Conservation (phyloP, 2,329 filamentous ascomycete species). For the Fusarium albosuccineum region DNA sequence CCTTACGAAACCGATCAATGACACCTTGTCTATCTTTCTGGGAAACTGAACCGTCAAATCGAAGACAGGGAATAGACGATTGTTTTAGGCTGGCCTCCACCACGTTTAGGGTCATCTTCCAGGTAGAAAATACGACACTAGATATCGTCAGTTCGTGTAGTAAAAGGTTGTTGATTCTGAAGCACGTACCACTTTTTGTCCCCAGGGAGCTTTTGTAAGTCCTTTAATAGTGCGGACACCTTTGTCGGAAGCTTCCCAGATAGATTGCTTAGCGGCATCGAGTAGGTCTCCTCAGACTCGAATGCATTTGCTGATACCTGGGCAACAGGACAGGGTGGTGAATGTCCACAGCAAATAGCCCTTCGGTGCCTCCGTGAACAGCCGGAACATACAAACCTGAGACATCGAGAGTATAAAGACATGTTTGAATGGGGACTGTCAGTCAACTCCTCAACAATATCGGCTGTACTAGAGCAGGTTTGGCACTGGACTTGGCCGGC, state of each 20-base stretch:
- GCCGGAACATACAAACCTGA: neutral
- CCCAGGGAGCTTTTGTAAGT: neutral
- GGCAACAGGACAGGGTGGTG: neutral
- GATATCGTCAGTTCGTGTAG: neutral
- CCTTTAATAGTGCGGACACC: neutral
- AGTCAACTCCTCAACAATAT: neutral
- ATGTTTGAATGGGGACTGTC: neutral
- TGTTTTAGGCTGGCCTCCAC: slow-evolving; percentile 55
- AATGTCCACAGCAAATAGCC: neutral
- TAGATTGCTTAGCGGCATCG: neutral
- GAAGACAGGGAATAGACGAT: slow-evolving; percentile 50
- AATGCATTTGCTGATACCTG: neutral
- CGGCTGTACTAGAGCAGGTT: neutral
- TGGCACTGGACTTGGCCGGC: neutral
- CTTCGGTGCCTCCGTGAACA: neutral
- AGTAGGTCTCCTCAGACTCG: neutral
- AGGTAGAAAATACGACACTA: slow-evolving; percentile 64
- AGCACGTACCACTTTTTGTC: neutral
- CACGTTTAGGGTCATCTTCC: slow-evolving; percentile 61
- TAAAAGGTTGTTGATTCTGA: neutral
- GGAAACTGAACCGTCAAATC: slow-evolving; percentile 61
- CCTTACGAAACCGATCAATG: slow-evolving; percentile 54
- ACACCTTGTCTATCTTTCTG: slow-evolving; percentile 56
- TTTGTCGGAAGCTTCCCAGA: neutral
- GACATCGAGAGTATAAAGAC: neutral